Base-by-base conservation (phyloP, 1,284 basidiomycete genomes). In the Crepidotus sp. region DNA sequence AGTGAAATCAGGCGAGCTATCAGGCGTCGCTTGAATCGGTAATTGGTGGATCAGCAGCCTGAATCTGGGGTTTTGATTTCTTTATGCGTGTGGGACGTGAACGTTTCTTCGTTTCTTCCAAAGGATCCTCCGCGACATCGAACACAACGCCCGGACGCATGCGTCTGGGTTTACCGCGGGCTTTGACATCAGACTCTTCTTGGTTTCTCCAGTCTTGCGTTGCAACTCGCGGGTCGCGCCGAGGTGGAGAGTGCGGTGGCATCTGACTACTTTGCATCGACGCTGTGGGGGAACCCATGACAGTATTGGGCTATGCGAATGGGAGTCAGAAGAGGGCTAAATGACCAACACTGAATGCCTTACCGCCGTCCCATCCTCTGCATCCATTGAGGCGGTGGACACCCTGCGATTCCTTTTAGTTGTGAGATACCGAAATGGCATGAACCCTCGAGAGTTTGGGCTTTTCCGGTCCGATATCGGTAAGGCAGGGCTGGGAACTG, bases 331-430 rank as follows among this genome's bases (percentile, higher is more conserved):
- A 40, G 36, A 42, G 34, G 24, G 36, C 24, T 5, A 41, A n/a
- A n/a, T n/a, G n/a, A n/a, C 36, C 18, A 37, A 40, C 21, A 35
- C 44, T 17, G 19, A 37, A 29, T 19, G 27, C 64, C 80, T 62
- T 60, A 86, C 84, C 45, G 78, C 77, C 50, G 81, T 83, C 22
- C 84, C 83, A 54, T 85, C 77, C 50, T 76, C 73, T 10, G 82
- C 84, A 57, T 87, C 83, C 25, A 81, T 64, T 31, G 84, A 87
- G 25, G 77, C 77, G 33, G 73, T 70, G n/a, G 84, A 87, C 36
- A 86, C 66, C 3, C 80, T 77, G 29, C 77, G 74, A 57, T 79
- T 69, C 52, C 74, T 69, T 55, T 72, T 80, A 18, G 73, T 68
- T 31, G 64, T 65, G 50, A 83, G 51, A 52, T 81, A 69, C 41